Percentiles rank a stretch among this genome's conserved stretches.
These are phyloP conservation scores for Phytopythium oedochilum DNA, from an alignment of 352 stramenopile species.

Conservation along the genomic window DNA sequence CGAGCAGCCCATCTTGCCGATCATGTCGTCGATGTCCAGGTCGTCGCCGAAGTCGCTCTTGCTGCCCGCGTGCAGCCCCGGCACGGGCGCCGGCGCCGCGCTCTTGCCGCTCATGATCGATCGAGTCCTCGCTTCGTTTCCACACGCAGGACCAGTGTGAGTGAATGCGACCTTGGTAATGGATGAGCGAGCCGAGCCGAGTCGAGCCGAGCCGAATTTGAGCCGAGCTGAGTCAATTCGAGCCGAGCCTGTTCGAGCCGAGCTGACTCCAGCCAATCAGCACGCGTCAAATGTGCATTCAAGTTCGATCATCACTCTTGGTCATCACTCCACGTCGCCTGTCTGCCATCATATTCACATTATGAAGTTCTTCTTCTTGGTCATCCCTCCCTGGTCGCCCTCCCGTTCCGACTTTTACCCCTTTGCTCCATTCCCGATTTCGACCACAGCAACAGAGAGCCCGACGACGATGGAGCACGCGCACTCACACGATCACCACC, in stretches of 20 bases:
- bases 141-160: no score
- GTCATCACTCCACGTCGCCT: not conserved
- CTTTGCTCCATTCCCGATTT: not conserved
- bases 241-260: no score
- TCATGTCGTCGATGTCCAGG: slow-evolving; percentile 81
- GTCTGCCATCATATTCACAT: not conserved
- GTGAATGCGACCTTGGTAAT: not conserved
- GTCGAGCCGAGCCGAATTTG: not conserved
- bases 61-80: slow-evolving; percentile 69
- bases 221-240: no score
- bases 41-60: slow-evolving; percentile 79
- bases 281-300: not conserved
- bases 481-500: slow-evolving; percentile 18
- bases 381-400: not conserved
- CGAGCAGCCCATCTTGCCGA: slow-evolving; percentile 79
- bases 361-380: not conserved
- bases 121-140: not conserved
- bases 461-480: slow-evolving; percentile 19
- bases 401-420: not conserved
- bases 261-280: not conserved
- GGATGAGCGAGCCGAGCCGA: not conserved
- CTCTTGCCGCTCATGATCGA: slow-evolving; percentile 2
- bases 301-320: slow-evolving; percentile 7
- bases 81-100: slow-evolving; percentile 26
- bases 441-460: not conserved